Base-by-base conservation (phyloP, 2,329 filamentous ascomycete genomes). In the Tolypocladium tundrense region DNA sequence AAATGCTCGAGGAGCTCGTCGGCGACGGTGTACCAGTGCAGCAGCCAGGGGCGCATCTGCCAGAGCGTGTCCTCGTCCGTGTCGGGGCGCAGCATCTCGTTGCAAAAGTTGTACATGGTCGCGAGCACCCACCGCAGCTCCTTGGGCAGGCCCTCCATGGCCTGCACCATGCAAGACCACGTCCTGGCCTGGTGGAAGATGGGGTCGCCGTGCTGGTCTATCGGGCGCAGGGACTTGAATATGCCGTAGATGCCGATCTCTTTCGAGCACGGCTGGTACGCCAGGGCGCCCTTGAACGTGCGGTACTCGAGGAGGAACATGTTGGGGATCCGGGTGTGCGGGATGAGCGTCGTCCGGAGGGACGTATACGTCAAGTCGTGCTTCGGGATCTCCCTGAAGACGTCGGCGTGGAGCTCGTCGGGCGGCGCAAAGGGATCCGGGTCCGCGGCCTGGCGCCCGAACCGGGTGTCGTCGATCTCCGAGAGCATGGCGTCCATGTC, bases 151-250 rank as follows among this genome's bases (percentile, higher is more conserved):
- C 37, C 11, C 2, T 40, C 6, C 0, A 33, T 21, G 6, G 63
- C 59, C 55, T 73, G 70, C 2, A 64, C 33, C 11, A 63, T 61
- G 55, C 70, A 73, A 6, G 68, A 66, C 70, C 70, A 73, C 7
- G 59, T 53, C 19, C 70, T 65, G 19, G 69, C 69, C 24, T 58
- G 43, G 37, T 60, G 64, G 61, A 71, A 71, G 16, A 68, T 0
- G 13, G 35, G 41, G 53, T 73, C 68, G 13, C 58, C 60, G 16
- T 58, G 41, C 4, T 43, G 27, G 33, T 72, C 66, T 19, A 66
- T 40, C n/a, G 58, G 53, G 1, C 52, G 21, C 11, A 72, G 58
- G 2, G 59, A 39, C 1, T 61, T 35, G 58, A 71, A 68, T 8
- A 69, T 24, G 14, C 60, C 58, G 2, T 59, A 37, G 6, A 59